Evolutionary conservation across 2,329 filamentous ascomycete genomes (phyloP), one percentile per base, ranked within the genome.

Genomic region (Curvularia eragrostidis): DNA sequence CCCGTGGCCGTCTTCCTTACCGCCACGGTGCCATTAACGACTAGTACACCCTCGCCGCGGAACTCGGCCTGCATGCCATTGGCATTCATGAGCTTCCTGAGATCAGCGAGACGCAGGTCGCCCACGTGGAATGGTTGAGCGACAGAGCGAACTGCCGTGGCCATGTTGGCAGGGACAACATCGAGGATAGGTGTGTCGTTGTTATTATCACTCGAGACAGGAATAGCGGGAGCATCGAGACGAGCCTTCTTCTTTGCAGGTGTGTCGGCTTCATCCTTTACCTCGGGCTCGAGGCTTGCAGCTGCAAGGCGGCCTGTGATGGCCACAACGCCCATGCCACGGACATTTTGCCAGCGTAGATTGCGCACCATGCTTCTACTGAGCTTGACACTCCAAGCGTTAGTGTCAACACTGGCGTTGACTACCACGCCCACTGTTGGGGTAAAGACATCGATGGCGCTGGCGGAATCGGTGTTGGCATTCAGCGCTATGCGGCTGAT

Each of bases 381-480:
- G 18, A 99, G 84, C 77, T 93, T 96, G 59, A 99, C 91, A 23
- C 91, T 89, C 95, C 96, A 99, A 3, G 95, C 93, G 74, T 98
- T 97, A 5, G 94, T 98, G 74, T 99, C 95, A 41, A 98, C 94
- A 71, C 93, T 97, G 12, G 94, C 95, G 75, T 99, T 89, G 41
- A 99, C 84, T 13, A 83, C 81, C 32, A 84, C 81, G 23, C 93
- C 93, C n/a, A 91, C 81, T 9, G 80, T 77, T 1, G 95, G 95
- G 0, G 91, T 93, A 73, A 94, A 94, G 5, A 99, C 91, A 62
- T 93, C 84, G 18, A 82, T 79, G 44, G 79, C 78, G 5, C 76
- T 78, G 1, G 76, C 73, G 1, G 76, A 72, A 12, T 81, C 79
- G 12, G 77, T 75, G 59, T 80, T 83, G 13, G 78, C 78, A 30